phyloP scores from a whole-genome alignment of 805 yeast genomes.

The Candida lessepsii region DNA sequence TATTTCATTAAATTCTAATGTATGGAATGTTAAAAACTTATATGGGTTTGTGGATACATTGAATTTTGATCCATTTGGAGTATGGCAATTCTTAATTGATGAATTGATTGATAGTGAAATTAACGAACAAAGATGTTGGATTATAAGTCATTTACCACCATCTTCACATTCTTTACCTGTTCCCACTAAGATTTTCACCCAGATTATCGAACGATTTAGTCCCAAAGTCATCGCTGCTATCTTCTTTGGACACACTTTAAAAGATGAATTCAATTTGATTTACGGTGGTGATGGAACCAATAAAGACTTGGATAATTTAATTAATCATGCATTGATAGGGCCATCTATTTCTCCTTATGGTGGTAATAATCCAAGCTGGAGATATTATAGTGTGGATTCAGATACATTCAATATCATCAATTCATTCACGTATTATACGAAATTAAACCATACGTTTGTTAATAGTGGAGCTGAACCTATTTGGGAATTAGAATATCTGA shows the following conservation, averaged over 20 bases:
- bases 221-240: constrained; percentile 66
- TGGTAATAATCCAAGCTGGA: constrained; percentile 67
- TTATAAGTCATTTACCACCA: constrained; percentile 65
- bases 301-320: constrained; percentile 14
- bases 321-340: constrained; percentile 60
- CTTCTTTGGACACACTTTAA: constrained; percentile 70
- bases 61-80: constrained; percentile 61
- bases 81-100: constrained; percentile 55
- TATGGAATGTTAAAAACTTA: constrained; percentile 60
- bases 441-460: constrained; percentile 54
- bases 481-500: constrained; percentile 65
- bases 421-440: constrained; percentile 56
- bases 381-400: constrained; percentile 65
- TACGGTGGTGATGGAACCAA: constrained; percentile 48
- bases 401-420: constrained; percentile 60
- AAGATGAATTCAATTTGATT: constrained; percentile 61
- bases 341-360: constrained; percentile 64
- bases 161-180: constrained; percentile 59
- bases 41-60: constrained; percentile 50
- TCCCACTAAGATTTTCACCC: constrained; percentile 52
- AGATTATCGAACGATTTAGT: constrained; percentile 62
- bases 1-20: constrained; percentile 63
- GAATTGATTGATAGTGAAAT: constrained; percentile 60
- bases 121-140: constrained; percentile 66
- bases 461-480: constrained; percentile 55